These are phyloP conservation scores for Eimeria acervulina DNA, from an alignment of 169 alveolate species.

Conservation along the genomic window DNA sequence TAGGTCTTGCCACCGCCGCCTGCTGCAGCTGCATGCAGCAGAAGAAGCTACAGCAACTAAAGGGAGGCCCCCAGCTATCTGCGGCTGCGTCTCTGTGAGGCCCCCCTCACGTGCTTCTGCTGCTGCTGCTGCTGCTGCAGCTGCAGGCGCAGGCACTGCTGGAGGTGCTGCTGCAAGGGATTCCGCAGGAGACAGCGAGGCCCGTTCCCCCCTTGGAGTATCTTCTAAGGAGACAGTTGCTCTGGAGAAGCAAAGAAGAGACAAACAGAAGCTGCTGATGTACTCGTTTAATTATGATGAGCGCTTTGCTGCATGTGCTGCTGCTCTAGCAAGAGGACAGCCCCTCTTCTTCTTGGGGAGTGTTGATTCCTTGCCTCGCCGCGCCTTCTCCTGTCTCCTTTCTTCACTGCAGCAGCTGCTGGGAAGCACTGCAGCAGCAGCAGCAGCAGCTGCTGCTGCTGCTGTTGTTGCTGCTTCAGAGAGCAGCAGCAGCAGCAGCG, in stretches of 20 bases:
- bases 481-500: background rate
- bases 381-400: background rate
- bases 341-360: constrained; percentile 9
- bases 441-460: no score
- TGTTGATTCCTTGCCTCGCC: background rate
- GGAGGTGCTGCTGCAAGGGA: background rate
- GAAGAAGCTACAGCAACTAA: constrained; percentile 14
- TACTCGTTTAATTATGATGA: constrained; percentile 27
- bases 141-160: no score
- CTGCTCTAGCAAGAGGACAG: background rate
- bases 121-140: background rate
- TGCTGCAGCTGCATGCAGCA: constrained; percentile 34
- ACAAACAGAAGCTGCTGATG: background rate
- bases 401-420: background rate
- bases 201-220: background rate
- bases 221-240: background rate
- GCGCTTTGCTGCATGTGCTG: background rate
- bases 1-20: constrained; percentile 8
- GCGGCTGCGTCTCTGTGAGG: constrained; percentile 54
- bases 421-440: no score
- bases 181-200: background rate
- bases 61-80: constrained; percentile 21
- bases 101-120: background rate
- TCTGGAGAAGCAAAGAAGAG: background rate
- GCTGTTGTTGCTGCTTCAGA: no score